Conservation (phyloP, 2,329 filamentous ascomycete genomes). For the Sporothrix mexicana region DNA sequence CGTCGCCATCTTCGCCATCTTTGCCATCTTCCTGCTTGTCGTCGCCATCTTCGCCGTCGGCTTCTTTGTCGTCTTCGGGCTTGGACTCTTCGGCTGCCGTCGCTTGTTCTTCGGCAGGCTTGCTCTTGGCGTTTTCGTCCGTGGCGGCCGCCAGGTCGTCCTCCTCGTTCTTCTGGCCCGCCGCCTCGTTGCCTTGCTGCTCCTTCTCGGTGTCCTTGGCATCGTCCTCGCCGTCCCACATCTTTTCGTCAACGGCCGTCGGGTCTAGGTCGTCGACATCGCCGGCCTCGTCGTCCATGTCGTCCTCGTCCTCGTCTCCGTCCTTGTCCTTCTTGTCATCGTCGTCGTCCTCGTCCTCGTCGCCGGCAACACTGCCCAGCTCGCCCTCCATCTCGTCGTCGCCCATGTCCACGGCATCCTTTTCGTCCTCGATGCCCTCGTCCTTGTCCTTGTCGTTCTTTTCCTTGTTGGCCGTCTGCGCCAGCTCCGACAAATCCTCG, state of each 20-base stretch:
- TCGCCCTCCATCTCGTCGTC: constrained; percentile 91
- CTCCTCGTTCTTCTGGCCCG: constrained; percentile 70
- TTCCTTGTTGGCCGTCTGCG: constrained; percentile 78
- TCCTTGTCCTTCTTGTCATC: constrained; percentile 64
- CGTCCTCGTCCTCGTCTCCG: constrained; percentile 69
- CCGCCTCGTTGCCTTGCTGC: constrained; percentile 73
- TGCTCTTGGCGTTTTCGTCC: constrained; percentile 67
- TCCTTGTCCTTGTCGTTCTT: constrained; percentile 63
- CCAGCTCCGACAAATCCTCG: constrained; percentile 89
- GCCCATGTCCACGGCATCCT: constrained; percentile 90
- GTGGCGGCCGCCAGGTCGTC: constrained; percentile 65
- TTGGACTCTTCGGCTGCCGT: constrained; percentile 48
- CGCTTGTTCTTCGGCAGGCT: constrained; percentile 65
- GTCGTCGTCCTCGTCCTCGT: constrained; percentile 67
- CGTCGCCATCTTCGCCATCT: constrained; percentile 59
- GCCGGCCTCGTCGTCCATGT: constrained; percentile 87
- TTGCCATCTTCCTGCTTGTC: constrained; percentile 59
- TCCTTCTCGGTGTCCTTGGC: constrained; percentile 83
- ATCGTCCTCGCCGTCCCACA: constrained; percentile 90
- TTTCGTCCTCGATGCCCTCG: constrained; percentile 75
- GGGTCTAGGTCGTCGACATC: constrained; percentile 91
- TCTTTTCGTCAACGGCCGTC: constrained; percentile 93
- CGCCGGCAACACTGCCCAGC: constrained; percentile 67
- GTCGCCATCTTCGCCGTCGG: constrained; percentile 57
- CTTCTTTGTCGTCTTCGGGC: constrained; percentile 55